Evolutionary conservation across 1,139 yeast species (phyloP), one percentile per base, ranked within the genome.

Genomic region (Magnusiomyces suaveolens): DNA sequence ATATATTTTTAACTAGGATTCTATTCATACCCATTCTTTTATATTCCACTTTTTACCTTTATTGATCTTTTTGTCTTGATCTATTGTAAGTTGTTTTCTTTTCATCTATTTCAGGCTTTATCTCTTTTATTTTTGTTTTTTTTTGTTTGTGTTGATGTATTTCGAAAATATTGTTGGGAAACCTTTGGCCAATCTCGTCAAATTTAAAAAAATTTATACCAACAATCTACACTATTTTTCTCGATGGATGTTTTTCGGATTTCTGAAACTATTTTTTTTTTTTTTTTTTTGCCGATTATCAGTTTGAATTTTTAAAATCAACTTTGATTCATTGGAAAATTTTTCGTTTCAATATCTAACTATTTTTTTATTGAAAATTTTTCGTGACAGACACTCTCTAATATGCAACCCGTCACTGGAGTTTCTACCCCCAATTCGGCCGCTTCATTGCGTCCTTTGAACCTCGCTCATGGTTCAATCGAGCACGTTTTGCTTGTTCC

Each of bases 401-500:
- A 29, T 29, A 54, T 56, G 59, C 51, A 56, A 48, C 58, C 58
- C 32, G 64, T 59, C 50, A 74, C 77, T 46, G 77, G 77, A 51
- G 72, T 70, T 39, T 66, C 72, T 29, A 71, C 76, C 52, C 77
- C 77, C 41, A 72, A 71, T 55, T 64, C 73, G 50, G 75, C 74
- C 53, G 75, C 80, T 25, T 73, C 83, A 18, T 69, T 80, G 63
- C 80, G 90, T 71, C 96, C 97, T 48, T 79, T 92, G 67, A 84
- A 84, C 58, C 78, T 92, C 64, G 74, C 82, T 58, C 95, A 88
- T 67, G 97, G 97, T 56, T 74, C 87, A 46, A 80, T 90, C 58
- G 97, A 92, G 74, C 89, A 89, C 71, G 84, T 92, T 43, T 75
- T 90, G 55, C 77, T 90, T 65, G 92, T 92, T 56, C 96, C 97